phyloP scores from a whole-genome alignment of 2,329 filamentous ascomycete species.

The Talaromyces verruculosus region DNA sequence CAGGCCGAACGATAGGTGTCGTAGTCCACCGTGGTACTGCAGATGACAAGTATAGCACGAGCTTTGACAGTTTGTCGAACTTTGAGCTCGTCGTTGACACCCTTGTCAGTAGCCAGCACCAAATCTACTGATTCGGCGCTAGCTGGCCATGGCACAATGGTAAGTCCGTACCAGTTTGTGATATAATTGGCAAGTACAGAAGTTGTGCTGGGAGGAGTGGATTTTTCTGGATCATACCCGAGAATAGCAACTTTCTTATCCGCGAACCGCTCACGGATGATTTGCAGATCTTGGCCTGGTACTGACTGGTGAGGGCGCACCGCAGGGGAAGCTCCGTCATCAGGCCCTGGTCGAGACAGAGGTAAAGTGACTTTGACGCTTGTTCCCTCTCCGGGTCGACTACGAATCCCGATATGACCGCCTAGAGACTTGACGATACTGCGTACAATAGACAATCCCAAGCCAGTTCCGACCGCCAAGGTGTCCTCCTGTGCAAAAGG shows the following conservation, averaged over 20 bases:
- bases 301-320: conserved; percentile 28
- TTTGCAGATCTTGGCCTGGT: conserved; percentile 26
- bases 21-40: conserved; percentile 39
- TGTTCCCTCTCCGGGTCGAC: conserved; percentile 56
- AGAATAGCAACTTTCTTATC: conserved; percentile 33
- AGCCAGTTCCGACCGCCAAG: conserved; percentile 50
- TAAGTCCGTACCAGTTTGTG: conserved; percentile 40
- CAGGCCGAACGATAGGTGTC: conserved; percentile 31
- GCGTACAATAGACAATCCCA: conserved; percentile 66
- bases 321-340: conserved; percentile 28
- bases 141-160: conserved; percentile 34
- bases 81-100: conserved; percentile 28
- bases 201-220: conserved; percentile 28
- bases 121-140: conserved; percentile 33
- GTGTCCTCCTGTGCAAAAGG: conserved; percentile 61
- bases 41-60: conserved; percentile 40
- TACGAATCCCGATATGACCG: conserved; percentile 60
- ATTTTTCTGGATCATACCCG: conserved; percentile 27
- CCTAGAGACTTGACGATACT: conserved; percentile 60
- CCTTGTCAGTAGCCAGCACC: conserved; percentile 36
- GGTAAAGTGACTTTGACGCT: conserved; percentile 54
- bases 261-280: conserved; percentile 30
- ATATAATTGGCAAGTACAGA: conserved; percentile 34
- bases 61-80: conserved; percentile 24
- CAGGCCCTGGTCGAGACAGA: conserved; percentile 34